Percentiles rank a stretch among this genome's conserved stretches.
Evolutionary conservation across 2,329 filamentous ascomycete genomes (phyloP).

Genomic region (Fusarium humuli): DNA sequence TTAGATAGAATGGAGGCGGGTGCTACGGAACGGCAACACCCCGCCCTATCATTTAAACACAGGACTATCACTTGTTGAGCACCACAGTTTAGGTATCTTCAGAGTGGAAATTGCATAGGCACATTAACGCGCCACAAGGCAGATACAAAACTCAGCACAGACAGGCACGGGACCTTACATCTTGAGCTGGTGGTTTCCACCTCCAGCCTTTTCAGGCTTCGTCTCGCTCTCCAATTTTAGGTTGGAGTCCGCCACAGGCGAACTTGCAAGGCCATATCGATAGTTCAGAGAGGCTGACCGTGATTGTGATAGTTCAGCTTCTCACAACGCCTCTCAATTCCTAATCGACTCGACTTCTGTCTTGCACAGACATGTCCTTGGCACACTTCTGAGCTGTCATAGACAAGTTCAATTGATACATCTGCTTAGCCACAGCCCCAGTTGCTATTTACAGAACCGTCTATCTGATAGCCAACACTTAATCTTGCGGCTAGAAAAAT

Average conservation of each 20-base stretch:
- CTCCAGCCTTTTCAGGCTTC: slow-evolving; percentile 4
- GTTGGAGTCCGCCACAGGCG: slow-evolving; percentile 1
- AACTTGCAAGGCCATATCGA: slow-evolving; percentile 3
- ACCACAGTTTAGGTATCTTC: neutral
- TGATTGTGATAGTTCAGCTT: neutral
- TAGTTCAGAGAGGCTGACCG: slow-evolving; percentile 8
- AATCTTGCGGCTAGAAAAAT: neutral
- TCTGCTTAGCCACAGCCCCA: slow-evolving; percentile 41
- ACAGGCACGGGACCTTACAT: slow-evolving; percentile 10
- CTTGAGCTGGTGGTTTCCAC: neutral
- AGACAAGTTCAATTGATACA: slow-evolving; percentile 4
- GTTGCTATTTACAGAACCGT: slow-evolving; percentile 39
- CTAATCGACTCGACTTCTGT: neutral
- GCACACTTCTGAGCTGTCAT: neutral
- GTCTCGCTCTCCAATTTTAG: slow-evolving; percentile 9
- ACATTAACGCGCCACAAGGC: neutral
- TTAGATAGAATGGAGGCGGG: neutral
- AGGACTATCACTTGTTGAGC: neutral
- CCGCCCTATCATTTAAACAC: slow-evolving; percentile 1
- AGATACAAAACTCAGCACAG: neutral
- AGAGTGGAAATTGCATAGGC: neutral
- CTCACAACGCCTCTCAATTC: neutral
- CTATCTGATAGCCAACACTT: slow-evolving; percentile 1
- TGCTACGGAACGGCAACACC: slow-evolving; percentile 13
- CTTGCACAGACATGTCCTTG: neutral